Evolutionary conservation across 352 stramenopile genomes (phyloP).

Genomic region (Phytophthora boehmeriae): DNA sequence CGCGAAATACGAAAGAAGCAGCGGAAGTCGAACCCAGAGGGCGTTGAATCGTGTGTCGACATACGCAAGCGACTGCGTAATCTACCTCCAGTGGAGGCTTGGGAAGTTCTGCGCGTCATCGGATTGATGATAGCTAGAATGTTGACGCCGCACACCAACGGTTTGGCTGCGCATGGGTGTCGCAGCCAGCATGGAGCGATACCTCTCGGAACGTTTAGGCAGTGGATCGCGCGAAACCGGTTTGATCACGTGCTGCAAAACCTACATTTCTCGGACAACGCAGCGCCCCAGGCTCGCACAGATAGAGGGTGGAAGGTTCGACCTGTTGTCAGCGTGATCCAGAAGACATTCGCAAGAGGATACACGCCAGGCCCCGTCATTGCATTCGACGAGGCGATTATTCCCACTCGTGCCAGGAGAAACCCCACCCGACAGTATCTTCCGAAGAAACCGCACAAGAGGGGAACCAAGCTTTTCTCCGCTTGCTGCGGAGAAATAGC

Average conservation of each 20-base stretch:
- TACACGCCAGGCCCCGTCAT: too few relatives aligned
- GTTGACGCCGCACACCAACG: neutral
- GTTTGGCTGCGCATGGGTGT: neutral
- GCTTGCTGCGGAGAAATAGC: too few relatives aligned
- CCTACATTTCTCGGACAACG: neutral
- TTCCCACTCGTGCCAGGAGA: too few relatives aligned
- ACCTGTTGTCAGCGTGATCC: too few relatives aligned
- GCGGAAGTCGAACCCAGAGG: too few relatives aligned
- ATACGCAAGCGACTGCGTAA: neutral
- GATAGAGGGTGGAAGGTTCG: neutral
- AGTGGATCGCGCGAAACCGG: neutral
- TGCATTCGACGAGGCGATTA: too few relatives aligned
- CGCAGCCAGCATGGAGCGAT: neutral
- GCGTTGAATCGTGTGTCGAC: neutral
- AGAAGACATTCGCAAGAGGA: too few relatives aligned
- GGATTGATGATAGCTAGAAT: constrained; percentile 2
- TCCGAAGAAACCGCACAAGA: too few relatives aligned
- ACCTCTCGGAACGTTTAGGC: constrained; percentile 1
- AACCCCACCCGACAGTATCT: too few relatives aligned
- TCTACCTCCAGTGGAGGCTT: neutral
- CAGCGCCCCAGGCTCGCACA: neutral
- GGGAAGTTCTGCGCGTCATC: constrained; percentile 1
- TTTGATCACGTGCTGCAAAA: too few relatives aligned
- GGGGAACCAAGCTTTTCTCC: too few relatives aligned
- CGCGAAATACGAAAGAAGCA: too few relatives aligned